Conservation (phyloP, 2,329 filamentous ascomycete species). For the Monilinia aucupariae region DNA sequence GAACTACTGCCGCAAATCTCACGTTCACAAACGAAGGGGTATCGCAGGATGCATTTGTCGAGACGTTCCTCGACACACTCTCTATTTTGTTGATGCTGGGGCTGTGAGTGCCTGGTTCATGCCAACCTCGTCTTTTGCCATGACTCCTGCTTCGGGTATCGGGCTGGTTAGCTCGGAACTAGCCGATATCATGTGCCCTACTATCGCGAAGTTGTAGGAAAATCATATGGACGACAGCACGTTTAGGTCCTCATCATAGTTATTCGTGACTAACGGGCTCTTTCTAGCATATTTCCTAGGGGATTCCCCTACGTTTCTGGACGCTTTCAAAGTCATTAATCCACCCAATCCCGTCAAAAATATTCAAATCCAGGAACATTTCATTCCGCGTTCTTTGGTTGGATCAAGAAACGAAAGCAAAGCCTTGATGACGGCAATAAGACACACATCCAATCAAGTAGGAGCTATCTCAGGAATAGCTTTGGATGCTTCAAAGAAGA, state of each 20-base stretch:
- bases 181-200: neutral
- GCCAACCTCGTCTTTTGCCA: neutral
- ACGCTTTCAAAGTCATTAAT: neutral
- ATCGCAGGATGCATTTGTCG: conserved; percentile 42
- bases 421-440: neutral
- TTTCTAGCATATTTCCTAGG: neutral
- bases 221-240: neutral
- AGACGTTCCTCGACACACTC: conserved; percentile 42
- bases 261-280: neutral
- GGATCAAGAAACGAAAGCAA: neutral
- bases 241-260: neutral
- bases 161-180: neutral
- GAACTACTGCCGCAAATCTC: conserved; percentile 42
- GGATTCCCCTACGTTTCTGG: neutral
- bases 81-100: conserved; percentile 46
- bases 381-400: conserved; percentile 39
- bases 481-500: conserved; percentile 15
- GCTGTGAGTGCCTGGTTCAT: conserved; percentile 23
- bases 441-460: neutral
- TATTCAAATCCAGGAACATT: conserved; percentile 39
- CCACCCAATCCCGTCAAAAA: neutral
- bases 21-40: conserved; percentile 38
- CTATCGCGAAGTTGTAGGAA: neutral
- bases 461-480: conserved; percentile 32
- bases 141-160: neutral